These are phyloP conservation scores for Penicillium capsulatum DNA, from an alignment of 2,329 filamentous ascomycete species.

Conservation along the genomic window DNA sequence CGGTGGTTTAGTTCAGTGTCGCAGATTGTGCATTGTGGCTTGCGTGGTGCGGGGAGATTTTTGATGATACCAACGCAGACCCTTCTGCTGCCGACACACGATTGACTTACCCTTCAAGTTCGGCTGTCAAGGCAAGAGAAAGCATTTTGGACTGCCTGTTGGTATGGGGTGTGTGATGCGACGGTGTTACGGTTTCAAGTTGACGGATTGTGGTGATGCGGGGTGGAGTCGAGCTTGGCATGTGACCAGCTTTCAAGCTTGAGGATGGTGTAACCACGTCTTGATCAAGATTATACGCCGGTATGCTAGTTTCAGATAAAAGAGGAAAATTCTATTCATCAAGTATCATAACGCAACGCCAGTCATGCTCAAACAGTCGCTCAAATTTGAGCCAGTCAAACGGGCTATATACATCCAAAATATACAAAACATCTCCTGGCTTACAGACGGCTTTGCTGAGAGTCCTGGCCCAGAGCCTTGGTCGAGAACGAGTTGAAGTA, in stretches of 20 bases:
- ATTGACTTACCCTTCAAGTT: slow-evolving; percentile 35
- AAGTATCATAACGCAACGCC: slow-evolving; percentile 22
- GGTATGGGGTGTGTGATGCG: background rate
- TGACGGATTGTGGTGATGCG: slow-evolving; percentile 18
- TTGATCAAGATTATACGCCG: no score
- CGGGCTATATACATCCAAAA: slow-evolving; percentile 21
- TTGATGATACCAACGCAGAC: background rate
- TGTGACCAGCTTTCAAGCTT: slow-evolving; percentile 19
- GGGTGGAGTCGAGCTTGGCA: slow-evolving; percentile 25
- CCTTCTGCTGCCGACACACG: background rate
- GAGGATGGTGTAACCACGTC: no score
- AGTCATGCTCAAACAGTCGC: slow-evolving; percentile 25
- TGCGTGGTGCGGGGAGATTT: slow-evolving; percentile 11
- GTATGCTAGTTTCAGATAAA: no score
- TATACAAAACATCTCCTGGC: slow-evolving; percentile 3
- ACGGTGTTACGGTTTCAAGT: slow-evolving; percentile 4
- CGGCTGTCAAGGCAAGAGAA: slow-evolving; percentile 37
- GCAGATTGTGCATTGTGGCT: background rate
- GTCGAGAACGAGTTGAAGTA: slow-evolving; percentile 74
- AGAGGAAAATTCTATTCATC: slow-evolving; percentile 13
- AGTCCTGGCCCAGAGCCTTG: slow-evolving; percentile 46
- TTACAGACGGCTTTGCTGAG: slow-evolving; percentile 35
- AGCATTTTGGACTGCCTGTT: slow-evolving; percentile 29
- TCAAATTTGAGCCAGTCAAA: slow-evolving; percentile 15
- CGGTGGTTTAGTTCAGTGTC: background rate